phyloP scores from a whole-genome alignment of 2,329 filamentous ascomycete genomes.

The Plectosphaerella cucumerina region DNA sequence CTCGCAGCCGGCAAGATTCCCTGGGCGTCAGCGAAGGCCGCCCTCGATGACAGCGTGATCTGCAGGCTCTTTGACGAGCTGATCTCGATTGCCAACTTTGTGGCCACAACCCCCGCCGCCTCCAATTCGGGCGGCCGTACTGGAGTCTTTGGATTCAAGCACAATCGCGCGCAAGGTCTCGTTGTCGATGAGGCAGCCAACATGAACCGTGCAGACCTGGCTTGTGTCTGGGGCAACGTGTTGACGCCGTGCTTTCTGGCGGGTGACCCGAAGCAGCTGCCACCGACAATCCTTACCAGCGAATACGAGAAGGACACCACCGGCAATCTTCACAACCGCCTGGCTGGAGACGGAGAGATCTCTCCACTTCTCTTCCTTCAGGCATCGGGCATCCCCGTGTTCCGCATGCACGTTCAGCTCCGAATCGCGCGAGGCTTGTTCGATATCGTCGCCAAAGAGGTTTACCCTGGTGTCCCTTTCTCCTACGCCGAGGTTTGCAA shows the following conservation, averaged over 20 bases:
- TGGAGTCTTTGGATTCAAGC: not conserved
- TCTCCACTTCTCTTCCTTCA: conserved; percentile 11
- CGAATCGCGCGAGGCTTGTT: conserved; percentile 17
- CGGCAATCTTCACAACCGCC: conserved; percentile 9
- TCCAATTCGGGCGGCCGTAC: not conserved
- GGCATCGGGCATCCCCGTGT: conserved; percentile 11
- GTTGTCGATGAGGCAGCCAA: conserved; percentile 18
- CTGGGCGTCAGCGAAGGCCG: not conserved
- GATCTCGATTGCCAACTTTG: conserved; percentile 15
- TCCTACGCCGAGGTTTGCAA: conserved; percentile 7
- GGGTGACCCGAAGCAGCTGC: conserved; percentile 16
- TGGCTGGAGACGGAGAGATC: conserved; percentile 4
- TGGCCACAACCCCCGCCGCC: conserved; percentile 4
- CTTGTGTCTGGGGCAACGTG: conserved; percentile 17
- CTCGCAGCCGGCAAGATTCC: not conserved
- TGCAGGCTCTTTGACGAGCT: conserved; percentile 14
- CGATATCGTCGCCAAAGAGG: conserved; percentile 8
- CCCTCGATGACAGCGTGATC: conserved; percentile 6
- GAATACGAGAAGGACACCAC: not conserved
- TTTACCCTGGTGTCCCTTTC: conserved; percentile 11
- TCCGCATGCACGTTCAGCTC: conserved; percentile 12
- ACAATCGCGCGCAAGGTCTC: conserved; percentile 9
- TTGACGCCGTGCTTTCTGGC: conserved; percentile 14
- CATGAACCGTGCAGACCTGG: conserved; percentile 14
- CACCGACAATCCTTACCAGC: conserved; percentile 3